Conservation (phyloP, 768 basidiomycete species). For the Trametes cingulata region DNA sequence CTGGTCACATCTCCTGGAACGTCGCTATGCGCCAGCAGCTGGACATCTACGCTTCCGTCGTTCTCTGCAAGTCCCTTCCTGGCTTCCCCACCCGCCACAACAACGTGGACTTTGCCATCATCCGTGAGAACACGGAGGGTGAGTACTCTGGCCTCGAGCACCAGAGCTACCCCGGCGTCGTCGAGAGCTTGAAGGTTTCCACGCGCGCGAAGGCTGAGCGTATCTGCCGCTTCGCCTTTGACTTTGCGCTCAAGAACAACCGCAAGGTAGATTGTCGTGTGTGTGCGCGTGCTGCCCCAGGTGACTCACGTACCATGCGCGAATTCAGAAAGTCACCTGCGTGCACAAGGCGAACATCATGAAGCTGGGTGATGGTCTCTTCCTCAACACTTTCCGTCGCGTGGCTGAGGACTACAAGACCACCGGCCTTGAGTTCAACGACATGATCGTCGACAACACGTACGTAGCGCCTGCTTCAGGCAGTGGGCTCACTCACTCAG, state of each 20-base stretch:
- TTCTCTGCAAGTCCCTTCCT: slow-evolving; percentile 96
- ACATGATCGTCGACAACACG: slow-evolving; percentile 99
- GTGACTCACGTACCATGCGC: neutral
- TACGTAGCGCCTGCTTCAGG: slow-evolving; percentile 37
- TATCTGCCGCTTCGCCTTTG: slow-evolving; percentile 96
- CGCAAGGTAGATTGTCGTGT: slow-evolving; percentile 65
- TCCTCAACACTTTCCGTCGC: slow-evolving; percentile 96
- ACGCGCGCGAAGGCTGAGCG: slow-evolving; percentile 95
- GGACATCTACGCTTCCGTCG: slow-evolving; percentile 98
- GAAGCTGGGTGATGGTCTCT: slow-evolving; percentile 99
- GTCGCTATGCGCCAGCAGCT: slow-evolving; percentile 99
- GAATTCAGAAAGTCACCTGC: slow-evolving; percentile 92
- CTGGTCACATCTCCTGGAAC: slow-evolving; percentile 99
- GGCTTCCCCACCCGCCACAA: slow-evolving; percentile 95
- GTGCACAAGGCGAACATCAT: slow-evolving; percentile 99
- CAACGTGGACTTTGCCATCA: slow-evolving; percentile 98
- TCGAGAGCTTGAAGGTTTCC: slow-evolving; percentile 96
- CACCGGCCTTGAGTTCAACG: slow-evolving; percentile 87
- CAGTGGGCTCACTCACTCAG: neutral
- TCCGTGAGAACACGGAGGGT: slow-evolving; percentile 99
- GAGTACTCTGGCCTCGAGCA: slow-evolving; percentile 99
- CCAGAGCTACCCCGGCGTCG: slow-evolving; percentile 96
- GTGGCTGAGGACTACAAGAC: slow-evolving; percentile 97
- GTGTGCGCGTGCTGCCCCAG: slow-evolving; percentile 7
- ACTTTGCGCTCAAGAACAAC: slow-evolving; percentile 98